phyloP scores from a whole-genome alignment of 2,329 filamentous ascomycete species.

The Eurotiales sp. region DNA sequence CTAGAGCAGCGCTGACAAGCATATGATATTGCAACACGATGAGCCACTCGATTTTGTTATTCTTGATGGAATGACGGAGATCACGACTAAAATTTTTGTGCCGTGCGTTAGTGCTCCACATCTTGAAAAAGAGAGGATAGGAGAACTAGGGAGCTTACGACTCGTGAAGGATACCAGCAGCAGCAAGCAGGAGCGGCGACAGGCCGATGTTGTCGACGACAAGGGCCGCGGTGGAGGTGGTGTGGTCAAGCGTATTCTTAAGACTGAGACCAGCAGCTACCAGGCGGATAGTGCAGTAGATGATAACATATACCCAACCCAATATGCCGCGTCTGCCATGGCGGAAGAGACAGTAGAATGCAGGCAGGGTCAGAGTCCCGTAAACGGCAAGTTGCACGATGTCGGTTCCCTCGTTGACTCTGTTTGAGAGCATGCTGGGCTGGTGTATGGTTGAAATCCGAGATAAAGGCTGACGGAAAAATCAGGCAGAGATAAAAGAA shows the following conservation, averaged over 20 bases:
- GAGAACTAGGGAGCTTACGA: not conserved
- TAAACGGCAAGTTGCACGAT: constrained; percentile 8
- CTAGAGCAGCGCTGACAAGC: constrained; percentile 9
- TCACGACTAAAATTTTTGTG: not conserved
- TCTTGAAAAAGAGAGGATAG: not conserved
- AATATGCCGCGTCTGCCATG: constrained; percentile 6
- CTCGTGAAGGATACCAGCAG: constrained; percentile 10
- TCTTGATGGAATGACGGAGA: constrained; percentile 3
- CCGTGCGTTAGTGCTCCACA: not conserved
- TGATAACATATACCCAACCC: constrained; percentile 8
- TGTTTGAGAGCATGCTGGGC: constrained; percentile 1
- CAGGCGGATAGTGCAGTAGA: constrained; percentile 9
- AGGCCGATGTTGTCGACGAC: constrained; percentile 13
- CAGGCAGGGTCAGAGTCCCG: not conserved
- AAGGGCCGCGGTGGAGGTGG: not conserved
- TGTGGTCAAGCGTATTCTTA: not conserved
- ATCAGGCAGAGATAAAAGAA: no score
- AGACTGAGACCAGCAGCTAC: constrained; percentile 9
- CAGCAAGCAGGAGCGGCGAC: constrained; percentile 6
- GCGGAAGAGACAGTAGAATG: constrained; percentile 6
- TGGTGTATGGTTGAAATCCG: not conserved
- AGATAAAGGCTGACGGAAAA: no score
- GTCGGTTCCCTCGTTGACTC: constrained; percentile 1
- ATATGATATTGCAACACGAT: constrained; percentile 13
- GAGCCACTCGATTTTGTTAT: constrained; percentile 10